These are phyloP conservation scores for Macrolepiota dolichaula DNA, from an alignment of 768 basidiomycete species.

Conservation along the genomic window DNA sequence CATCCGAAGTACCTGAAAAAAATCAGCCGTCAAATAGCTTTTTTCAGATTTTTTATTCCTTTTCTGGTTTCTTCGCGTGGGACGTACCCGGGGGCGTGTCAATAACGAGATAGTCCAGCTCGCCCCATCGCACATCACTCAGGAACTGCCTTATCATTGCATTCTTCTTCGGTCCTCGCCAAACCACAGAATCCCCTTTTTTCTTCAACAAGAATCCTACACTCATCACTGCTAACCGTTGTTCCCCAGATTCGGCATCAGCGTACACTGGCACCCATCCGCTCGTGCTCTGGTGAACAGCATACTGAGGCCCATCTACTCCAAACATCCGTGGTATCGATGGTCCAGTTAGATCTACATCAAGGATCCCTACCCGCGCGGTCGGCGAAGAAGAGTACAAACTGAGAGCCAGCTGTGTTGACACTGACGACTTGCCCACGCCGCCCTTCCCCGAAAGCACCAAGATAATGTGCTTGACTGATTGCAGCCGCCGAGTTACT, in stretches of 20 bases:
- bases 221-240: conserved; percentile 89
- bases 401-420: conserved; percentile 86
- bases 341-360: conserved; percentile 91
- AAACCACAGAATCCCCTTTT: conserved; percentile 91
- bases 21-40: neutral
- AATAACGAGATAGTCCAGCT: conserved; percentile 87
- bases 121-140: conserved; percentile 93
- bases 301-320: conserved; percentile 62
- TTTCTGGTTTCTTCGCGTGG: neutral
- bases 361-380: conserved; percentile 82
- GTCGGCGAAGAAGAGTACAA: conserved; percentile 68
- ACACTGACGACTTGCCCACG: conserved; percentile 97
- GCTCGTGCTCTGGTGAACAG: conserved; percentile 89
- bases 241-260: conserved; percentile 55
- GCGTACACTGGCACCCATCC: conserved; percentile 99
- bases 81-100: conserved; percentile 91
- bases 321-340: conserved; percentile 96
- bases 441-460: conserved; percentile 97
- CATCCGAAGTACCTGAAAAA: conserved; percentile 89
- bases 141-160: conserved; percentile 97
- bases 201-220: conserved; percentile 93
- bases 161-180: conserved; percentile 98
- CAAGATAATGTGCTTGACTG: conserved; percentile 83
- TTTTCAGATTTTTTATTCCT: neutral
- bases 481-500: conserved; percentile 64